Base-by-base conservation (phyloP, 495 filamentous ascomycete species). In the Penicillium steckii region DNA sequence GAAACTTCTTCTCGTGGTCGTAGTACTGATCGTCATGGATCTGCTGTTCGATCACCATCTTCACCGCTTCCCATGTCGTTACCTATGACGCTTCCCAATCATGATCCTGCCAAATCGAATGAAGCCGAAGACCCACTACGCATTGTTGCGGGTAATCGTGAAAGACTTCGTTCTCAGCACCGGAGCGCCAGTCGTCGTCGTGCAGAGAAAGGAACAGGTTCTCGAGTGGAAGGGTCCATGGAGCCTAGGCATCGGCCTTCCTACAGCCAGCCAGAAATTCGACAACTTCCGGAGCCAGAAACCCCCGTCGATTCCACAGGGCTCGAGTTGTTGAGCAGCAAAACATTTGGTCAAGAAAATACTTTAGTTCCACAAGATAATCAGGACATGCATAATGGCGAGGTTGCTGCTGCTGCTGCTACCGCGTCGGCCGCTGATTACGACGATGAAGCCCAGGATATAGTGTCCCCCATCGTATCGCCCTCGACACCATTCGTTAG, bases 51-150 rank as follows among this genome's bases (percentile, higher is more conserved):
- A 33, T 96, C 91, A 2, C 90, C 91, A 24, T 90, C 91, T 0
- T 91, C 88, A 3, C 90, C 91, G 15, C 67, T 90, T 35, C 89
- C 90, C 15, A 86, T 91, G 72, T 73, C 79, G 8, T 57, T 75
- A 3, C 53, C 74, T 62, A 56, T 91, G 72, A 73, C 79, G 13
- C 59, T 76, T 3, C 53, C 74, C 64, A 53, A 66, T 48, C 54
- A 70, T 41, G 46, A 59, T 46, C 4, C 68, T 59, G 44, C 62
- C 57, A 47, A 61, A 55, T 29, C 63, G 53, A 49, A 63, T 33
- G 68, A 81, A 17, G 51, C 46, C 0, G 81, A 87, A 35, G 83
- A 86, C 26, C 84, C 85, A 8, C 74, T 88, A 50, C 72, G 77
- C 27, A 70, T 80, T 43, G 86, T 87, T 6, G 51, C 82, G 22